Evolutionary conservation across 495 filamentous ascomycete species (phyloP), one percentile per base, ranked within the genome.

Genomic region (Saxophila tyrrhenica): DNA sequence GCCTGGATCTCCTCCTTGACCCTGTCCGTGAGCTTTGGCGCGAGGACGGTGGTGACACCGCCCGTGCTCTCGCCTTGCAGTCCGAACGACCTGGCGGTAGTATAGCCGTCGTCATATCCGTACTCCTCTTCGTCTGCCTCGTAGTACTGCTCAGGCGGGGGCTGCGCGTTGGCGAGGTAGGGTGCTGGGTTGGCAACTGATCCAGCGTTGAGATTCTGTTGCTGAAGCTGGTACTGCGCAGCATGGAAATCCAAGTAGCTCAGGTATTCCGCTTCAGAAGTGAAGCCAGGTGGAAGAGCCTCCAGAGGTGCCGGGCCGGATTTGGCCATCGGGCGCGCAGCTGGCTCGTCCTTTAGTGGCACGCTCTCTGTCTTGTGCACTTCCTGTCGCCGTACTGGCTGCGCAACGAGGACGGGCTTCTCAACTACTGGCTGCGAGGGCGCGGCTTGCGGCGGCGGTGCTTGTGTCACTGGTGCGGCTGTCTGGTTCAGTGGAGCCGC

Each of bases 91-190:
- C 85, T 80, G 2, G 84, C 82, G 0, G 85, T 89, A 20, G 81
- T 81, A 63, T 87, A 91, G 2, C 82, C 87, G 63, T 88, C 84
- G 10, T 88, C 86, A n/a, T 87, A 84, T 53, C 85, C 86, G 60
- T 82, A 81, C 52, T 86, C 84, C 32, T 86, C 82, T 7, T 89
- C 62, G 10, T 61, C 58, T 20, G 51, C 25, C 24, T 60, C 58
- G 58, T 52, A 56, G 54, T 57, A 56, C 16, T 60, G 58, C 58
- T 60, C 58, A 1, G 20, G 25, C 8, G 48, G 45, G 7, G 25
- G 48, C 45, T 56, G 58, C 25, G 57, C 52, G 19, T 32, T 39
- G 25, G n/a, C 25, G 8, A 38, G 38, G 35, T 55, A 60, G 2
- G 39, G 57, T 5, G 17, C 11, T 21, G 5, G 41, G 22, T 22